phyloP scores from a whole-genome alignment of 495 filamentous ascomycete genomes.

The Thozetella sp. region DNA sequence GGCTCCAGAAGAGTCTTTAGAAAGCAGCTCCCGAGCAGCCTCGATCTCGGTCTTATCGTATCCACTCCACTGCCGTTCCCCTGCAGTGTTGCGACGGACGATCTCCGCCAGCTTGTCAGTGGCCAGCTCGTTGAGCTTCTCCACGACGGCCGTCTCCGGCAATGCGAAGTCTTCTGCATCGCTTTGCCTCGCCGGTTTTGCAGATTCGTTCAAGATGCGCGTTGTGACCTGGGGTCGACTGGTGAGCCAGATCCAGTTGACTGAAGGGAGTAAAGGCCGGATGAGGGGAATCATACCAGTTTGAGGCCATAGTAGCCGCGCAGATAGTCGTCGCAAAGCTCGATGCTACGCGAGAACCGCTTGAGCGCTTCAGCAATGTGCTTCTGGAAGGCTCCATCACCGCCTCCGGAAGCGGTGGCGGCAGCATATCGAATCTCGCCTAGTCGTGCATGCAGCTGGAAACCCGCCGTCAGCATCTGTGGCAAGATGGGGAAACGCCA shows the following conservation, averaged over 20 bases:
- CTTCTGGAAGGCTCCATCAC: conserved; percentile 40
- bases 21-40: conserved; percentile 75
- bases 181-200: conserved; percentile 29
- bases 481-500: conserved; percentile 13
- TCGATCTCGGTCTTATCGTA: conserved; percentile 75
- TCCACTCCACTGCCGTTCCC: conserved; percentile 69
- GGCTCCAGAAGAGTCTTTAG: conserved; percentile 29
- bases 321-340: conserved; percentile 91
- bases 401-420: conserved; percentile 47
- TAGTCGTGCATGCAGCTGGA: conserved; percentile 81
- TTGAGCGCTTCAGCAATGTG: conserved; percentile 71
- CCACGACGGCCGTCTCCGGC: conserved; percentile 54
- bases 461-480: conserved; percentile 19
- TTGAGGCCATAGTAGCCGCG: conserved; percentile 91
- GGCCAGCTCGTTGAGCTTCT: conserved; percentile 71
- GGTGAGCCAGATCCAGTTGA: conserved; percentile 16
- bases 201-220: conserved; percentile 31
- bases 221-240: conserved; percentile 34
- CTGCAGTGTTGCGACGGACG: conserved; percentile 59
- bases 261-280: not conserved
- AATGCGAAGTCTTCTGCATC: conserved; percentile 41
- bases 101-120: conserved; percentile 77
- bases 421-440: conserved; percentile 81
- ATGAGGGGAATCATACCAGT: conserved; percentile 56
- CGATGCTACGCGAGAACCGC: conserved; percentile 85